phyloP scores from a whole-genome alignment of 768 basidiomycete species.

The Boletus sensibilis region DNA sequence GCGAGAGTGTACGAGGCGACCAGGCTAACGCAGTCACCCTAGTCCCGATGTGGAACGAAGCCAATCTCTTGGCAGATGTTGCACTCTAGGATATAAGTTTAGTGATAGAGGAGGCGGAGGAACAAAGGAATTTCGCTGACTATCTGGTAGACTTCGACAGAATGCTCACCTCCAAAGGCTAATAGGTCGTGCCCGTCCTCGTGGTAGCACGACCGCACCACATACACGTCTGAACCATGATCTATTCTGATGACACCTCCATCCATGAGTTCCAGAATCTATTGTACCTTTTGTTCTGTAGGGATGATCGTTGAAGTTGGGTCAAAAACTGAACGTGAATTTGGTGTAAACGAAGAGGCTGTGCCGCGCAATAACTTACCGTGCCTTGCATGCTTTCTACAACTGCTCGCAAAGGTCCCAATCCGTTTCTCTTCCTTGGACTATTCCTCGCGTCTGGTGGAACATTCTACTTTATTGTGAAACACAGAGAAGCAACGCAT shows the following conservation, averaged over 20 bases:
- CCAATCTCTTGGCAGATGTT: conserved; percentile 49
- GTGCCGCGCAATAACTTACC: neutral
- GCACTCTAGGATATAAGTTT: conserved; percentile 35
- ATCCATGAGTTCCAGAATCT: conserved; percentile 40
- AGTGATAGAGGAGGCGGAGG: conserved; percentile 4
- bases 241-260: conserved; percentile 46
- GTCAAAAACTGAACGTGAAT: neutral
- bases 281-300: neutral
- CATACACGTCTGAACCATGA: conserved; percentile 60
- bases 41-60: conserved; percentile 71
- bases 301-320: neutral
- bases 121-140: conserved; percentile 40
- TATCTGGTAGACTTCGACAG: conserved; percentile 65
- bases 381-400: conserved; percentile 15
- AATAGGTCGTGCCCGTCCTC: conserved; percentile 66
- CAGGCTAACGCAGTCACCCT: conserved; percentile 75
- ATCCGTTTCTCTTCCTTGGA: conserved; percentile 60
- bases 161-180: conserved; percentile 71
- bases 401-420: conserved; percentile 43
- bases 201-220: conserved; percentile 60
- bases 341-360: neutral
- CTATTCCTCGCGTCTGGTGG: conserved; percentile 56
- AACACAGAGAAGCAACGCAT: conserved; percentile 52
- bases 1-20: conserved; percentile 70
- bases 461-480: conserved; percentile 55